phyloP scores from a whole-genome alignment of 495 filamentous ascomycete species.

The Penicillium waksmanii region DNA sequence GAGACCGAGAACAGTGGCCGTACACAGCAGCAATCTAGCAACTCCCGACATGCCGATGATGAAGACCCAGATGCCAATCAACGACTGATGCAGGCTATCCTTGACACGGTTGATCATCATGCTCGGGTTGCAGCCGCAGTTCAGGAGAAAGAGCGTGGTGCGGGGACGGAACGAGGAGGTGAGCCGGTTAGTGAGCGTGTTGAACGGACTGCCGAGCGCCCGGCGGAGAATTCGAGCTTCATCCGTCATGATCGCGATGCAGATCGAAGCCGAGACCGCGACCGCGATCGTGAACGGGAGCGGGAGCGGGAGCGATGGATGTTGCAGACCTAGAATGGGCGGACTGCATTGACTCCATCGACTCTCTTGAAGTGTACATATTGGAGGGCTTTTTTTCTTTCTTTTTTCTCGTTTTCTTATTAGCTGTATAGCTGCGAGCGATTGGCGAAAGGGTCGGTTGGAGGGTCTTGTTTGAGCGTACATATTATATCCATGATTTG shows the following conservation, averaged over 20 bases:
- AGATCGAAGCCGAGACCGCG: constrained; percentile 17
- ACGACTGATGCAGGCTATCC: constrained; percentile 51
- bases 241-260: constrained; percentile 8
- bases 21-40: constrained; percentile 24
- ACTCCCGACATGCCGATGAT: constrained; percentile 33
- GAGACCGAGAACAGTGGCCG: constrained; percentile 39
- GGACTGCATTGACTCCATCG: background rate
- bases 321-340: constrained; percentile 19
- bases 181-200: constrained; percentile 21
- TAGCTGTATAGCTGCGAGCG: constrained; percentile 19
- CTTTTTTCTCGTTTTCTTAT: constrained; percentile 9
- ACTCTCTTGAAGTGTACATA: constrained; percentile 1
- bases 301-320: constrained; percentile 32
- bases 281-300: constrained; percentile 32
- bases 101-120: constrained; percentile 51
- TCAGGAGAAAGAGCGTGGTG: constrained; percentile 37
- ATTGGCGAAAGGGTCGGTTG: constrained; percentile 15
- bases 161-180: background rate
- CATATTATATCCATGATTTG: constrained; percentile 21
- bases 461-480: constrained; percentile 15
- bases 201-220: constrained; percentile 20
- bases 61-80: constrained; percentile 50
- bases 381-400: background rate
- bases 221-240: constrained; percentile 6
- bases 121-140: constrained; percentile 39